phyloP scores from a whole-genome alignment of 2,329 filamentous ascomycete species.

The Botrytis fragariae region DNA sequence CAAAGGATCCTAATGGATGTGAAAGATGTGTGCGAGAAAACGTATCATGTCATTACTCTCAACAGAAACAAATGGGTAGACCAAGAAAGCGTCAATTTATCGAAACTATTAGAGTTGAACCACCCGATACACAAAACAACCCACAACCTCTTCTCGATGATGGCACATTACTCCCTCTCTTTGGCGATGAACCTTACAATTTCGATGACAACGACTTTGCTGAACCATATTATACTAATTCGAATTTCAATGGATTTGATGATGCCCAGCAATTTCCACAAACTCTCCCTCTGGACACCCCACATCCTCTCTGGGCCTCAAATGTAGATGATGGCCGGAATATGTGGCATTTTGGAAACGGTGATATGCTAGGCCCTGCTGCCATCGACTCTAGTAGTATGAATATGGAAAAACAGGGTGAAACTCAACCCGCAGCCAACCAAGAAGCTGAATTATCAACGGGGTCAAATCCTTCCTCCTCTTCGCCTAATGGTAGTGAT shows the following conservation, averaged over 20 bases:
- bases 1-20: conserved; percentile 60
- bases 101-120: conserved; percentile 29
- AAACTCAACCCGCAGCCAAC: conserved; percentile 14
- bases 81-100: conserved; percentile 54
- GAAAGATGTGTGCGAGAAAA: conserved; percentile 56
- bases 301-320: background rate
- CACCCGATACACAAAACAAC: conserved; percentile 5
- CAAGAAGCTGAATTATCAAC: conserved; percentile 7
- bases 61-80: conserved; percentile 65
- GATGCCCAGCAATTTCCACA: conserved; percentile 3
- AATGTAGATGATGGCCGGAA: conserved; percentile 15
- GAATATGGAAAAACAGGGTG: conserved; percentile 20
- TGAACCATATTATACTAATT: conserved; percentile 25
- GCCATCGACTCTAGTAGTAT: conserved; percentile 30
- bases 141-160: conserved; percentile 20
- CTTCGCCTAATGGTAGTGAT: conserved; percentile 25
- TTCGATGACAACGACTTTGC: conserved; percentile 21
- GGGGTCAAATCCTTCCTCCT: conserved; percentile 23
- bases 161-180: conserved; percentile 23
- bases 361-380: conserved; percentile 22
- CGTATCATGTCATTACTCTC: conserved; percentile 59
- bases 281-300: background rate
- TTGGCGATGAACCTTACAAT: conserved; percentile 20
- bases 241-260: conserved; percentile 4
- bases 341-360: conserved; percentile 30